Evolutionary conservation across 2,329 filamentous ascomycete species (phyloP).

Genomic region (Colletotrichum acutatum): DNA sequence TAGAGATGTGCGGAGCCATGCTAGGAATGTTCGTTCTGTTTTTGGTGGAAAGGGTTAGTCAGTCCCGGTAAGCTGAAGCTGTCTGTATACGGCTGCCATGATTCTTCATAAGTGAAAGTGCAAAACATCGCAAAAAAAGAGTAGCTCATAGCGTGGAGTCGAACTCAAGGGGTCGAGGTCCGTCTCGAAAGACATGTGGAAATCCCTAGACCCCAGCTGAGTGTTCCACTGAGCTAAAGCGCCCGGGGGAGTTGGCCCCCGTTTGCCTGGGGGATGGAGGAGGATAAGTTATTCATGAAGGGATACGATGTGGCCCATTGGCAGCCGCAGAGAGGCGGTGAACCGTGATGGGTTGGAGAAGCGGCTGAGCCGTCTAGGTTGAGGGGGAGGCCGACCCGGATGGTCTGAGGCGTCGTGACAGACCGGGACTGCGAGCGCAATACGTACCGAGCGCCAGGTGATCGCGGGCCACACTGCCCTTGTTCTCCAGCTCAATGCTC

Average conservation of each 20-base stretch:
- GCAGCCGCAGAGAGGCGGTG: too few species aligned
- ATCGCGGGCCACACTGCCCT: constrained; percentile 84
- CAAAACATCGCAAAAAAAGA: background rate
- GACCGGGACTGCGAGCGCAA: too few species aligned
- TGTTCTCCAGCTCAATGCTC: constrained; percentile 84
- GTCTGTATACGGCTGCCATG: background rate
- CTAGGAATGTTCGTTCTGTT: constrained; percentile 83
- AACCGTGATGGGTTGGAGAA: background rate
- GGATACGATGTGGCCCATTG: background rate
- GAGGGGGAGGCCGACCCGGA: too few species aligned
- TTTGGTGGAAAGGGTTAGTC: too few species aligned
- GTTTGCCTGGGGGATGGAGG: background rate
- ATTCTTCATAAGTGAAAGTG: background rate
- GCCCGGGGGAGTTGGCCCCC: too few species aligned
- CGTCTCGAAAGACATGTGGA: background rate
- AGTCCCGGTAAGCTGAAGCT: background rate
- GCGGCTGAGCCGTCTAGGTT: too few species aligned
- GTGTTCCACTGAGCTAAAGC: background rate
- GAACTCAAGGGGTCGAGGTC: background rate
- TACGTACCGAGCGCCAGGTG: constrained; percentile 79
- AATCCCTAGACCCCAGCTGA: background rate
- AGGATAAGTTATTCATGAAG: background rate
- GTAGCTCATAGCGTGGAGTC: background rate
- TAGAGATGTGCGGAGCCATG: constrained; percentile 85
- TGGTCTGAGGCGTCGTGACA: too few species aligned